Percentiles rank a stretch among this genome's conserved stretches.
phyloP scores from a whole-genome alignment of 1,284 basidiomycete genomes.

The Cerrena zonata region DNA sequence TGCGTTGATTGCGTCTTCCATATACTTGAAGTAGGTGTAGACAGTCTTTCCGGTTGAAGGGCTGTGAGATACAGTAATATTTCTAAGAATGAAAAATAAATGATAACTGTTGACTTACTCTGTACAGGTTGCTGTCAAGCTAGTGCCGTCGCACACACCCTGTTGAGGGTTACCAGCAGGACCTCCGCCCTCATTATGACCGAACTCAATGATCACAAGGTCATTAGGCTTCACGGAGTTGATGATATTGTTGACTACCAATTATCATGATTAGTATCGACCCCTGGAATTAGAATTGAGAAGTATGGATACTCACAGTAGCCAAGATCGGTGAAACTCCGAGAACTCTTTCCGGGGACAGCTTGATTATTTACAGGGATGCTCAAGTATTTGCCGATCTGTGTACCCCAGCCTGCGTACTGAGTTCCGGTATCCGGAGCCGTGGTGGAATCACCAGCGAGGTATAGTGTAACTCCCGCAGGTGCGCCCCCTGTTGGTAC shows the following conservation, averaged over 20 bases:
- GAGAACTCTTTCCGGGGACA: slow-evolving; percentile 2
- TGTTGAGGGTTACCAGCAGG: slow-evolving; percentile 1
- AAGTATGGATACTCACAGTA: background rate
- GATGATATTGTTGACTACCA: slow-evolving; percentile 1
- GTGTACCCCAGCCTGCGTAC: slow-evolving; percentile 1
- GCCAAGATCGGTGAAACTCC: slow-evolving; percentile 1
- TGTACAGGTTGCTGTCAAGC: background rate
- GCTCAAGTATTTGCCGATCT: slow-evolving; percentile 1
- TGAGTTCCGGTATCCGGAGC: slow-evolving; percentile 1
- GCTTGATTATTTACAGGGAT: background rate
- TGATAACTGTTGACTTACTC: too few species aligned
- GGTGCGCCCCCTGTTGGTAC: background rate
- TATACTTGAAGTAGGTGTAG: slow-evolving; percentile 3
- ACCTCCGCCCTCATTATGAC: background rate
- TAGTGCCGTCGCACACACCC: slow-evolving; percentile 1
- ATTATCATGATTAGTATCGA: too few species aligned
- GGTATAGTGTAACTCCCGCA: background rate
- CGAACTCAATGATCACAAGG: slow-evolving; percentile 1
- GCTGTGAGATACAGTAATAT: background rate
- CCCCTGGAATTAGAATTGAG: background rate
- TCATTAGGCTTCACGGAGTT: background rate
- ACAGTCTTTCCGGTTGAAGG: background rate
- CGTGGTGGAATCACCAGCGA: slow-evolving; percentile 1
- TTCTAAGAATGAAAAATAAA: too few species aligned
- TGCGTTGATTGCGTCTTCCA: slow-evolving; percentile 1